A percentile compares a stretch with the other conserved stretches of the same genome.
phyloP scores from a whole-genome alignment of 345 rosid genomes.

The Aquilaria sinensis region DNA sequence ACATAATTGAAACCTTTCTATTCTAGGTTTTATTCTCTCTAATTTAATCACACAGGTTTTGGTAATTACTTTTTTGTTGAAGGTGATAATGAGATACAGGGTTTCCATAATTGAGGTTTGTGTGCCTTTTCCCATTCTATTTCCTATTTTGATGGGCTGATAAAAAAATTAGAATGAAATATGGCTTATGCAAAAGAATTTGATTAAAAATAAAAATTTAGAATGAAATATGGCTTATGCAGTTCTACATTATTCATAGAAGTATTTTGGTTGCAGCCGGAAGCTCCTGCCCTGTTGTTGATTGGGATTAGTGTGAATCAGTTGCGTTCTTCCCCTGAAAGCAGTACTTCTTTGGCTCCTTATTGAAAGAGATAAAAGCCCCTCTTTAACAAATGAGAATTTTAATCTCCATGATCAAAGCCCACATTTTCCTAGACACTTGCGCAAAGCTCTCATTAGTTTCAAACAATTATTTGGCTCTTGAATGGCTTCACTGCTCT shows the following conservation, averaged over 20 bases:
- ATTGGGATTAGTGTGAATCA: conserved; percentile 95
- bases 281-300: conserved; percentile 88
- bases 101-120: conserved; percentile 82
- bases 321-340: conserved; percentile 80
- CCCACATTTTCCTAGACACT: too few relatives aligned
- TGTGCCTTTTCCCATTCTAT: conserved; percentile 3
- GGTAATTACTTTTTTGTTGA: conserved; percentile 86
- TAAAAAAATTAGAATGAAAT: not conserved
- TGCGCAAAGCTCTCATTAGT: too few relatives aligned
- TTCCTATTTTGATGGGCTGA: conserved; percentile 3
- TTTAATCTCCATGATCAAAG: too few relatives aligned
- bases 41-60: conserved; percentile 49
- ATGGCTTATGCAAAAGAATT: not conserved
- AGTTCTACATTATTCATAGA: not conserved
- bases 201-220: not conserved
- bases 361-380: too few relatives aligned
- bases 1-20: too few relatives aligned
- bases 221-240: not conserved
- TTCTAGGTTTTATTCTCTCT: not conserved
- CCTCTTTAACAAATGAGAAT: too few relatives aligned
- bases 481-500: too few relatives aligned
- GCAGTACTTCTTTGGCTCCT: conserved; percentile 50
- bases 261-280: conserved; percentile 54
- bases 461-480: too few relatives aligned
- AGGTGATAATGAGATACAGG: conserved; percentile 83